Evolutionary conservation across 2,329 filamentous ascomycete genomes (phyloP).

Genomic region (Cryphonectria parasitica): DNA sequence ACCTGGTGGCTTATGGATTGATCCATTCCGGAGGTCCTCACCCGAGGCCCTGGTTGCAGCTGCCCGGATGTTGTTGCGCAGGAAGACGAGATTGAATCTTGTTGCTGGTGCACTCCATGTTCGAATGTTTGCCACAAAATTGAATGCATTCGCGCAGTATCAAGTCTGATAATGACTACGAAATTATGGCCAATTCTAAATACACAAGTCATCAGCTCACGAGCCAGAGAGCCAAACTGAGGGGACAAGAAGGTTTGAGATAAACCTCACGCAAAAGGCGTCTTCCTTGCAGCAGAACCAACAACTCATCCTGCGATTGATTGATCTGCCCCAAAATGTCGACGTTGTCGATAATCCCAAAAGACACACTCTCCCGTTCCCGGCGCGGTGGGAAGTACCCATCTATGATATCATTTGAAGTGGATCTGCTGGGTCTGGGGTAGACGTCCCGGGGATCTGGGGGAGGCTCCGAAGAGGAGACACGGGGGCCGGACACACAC

Average conservation of each 20-base stretch:
- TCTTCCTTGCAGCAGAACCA: not conserved
- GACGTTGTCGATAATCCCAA: not conserved
- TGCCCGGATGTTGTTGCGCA: not conserved
- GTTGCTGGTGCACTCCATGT: not conserved
- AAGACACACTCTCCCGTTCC: not conserved
- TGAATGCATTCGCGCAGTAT: not conserved
- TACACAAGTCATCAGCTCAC: not conserved
- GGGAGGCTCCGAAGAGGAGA: constrained; percentile 11
- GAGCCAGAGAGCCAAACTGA: not conserved
- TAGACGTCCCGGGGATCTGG: constrained; percentile 16
- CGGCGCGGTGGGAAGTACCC: not conserved
- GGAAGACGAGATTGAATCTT: not conserved
- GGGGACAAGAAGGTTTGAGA: not conserved
- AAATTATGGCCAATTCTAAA: not conserved
- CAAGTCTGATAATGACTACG: too few species aligned
- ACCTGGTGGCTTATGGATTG: not conserved
- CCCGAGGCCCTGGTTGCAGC: too few species aligned
- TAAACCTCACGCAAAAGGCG: not conserved
- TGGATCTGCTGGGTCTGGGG: constrained; percentile 13
- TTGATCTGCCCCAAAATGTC: not conserved
- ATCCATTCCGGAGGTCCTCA: not conserved
- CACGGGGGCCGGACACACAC: not conserved
- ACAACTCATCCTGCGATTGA: not conserved
- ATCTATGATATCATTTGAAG: constrained; percentile 24
- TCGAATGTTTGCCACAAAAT: not conserved